These are phyloP conservation scores for Arxiozyma heterogenica DNA, from an alignment of 1,139 yeast genomes.

Conservation along the genomic window DNA sequence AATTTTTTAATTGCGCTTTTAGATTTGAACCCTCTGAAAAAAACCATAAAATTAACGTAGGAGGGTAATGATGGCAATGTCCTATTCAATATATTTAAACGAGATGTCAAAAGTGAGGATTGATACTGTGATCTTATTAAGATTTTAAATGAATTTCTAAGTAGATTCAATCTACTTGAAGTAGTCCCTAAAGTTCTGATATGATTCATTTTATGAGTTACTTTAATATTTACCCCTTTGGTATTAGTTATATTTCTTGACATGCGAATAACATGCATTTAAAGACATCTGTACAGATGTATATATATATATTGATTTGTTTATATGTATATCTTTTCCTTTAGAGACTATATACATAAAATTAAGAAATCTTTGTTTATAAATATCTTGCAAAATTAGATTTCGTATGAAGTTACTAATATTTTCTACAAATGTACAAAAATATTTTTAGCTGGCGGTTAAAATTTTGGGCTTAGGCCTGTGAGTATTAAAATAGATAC, in stretches of 20 bases:
- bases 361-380: not conserved
- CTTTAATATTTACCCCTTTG: not conserved
- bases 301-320: too few species aligned
- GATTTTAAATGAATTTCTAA: not conserved
- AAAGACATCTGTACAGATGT: too few species aligned
- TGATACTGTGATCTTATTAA: not conserved
- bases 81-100: not conserved
- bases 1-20: conserved; percentile 83
- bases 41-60: not conserved
- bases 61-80: not conserved
- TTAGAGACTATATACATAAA: not conserved
- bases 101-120: not conserved
- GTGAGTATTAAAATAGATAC: not conserved
- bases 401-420: not conserved
- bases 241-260: too few species aligned
- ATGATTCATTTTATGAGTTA: not conserved
- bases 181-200: not conserved
- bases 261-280: too few species aligned
- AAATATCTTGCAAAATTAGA: not conserved
- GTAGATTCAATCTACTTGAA: not conserved
- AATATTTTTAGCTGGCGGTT: not conserved
- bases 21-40: conserved; percentile 52
- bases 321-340: not conserved
- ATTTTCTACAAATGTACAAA: not conserved
- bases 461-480: not conserved